A percentile compares a stretch with the other conserved stretches of the same genome.
These are phyloP conservation scores for Scutellaria baicalensis DNA, from an alignment of 257 asterid species.

Conservation along the genomic window DNA sequence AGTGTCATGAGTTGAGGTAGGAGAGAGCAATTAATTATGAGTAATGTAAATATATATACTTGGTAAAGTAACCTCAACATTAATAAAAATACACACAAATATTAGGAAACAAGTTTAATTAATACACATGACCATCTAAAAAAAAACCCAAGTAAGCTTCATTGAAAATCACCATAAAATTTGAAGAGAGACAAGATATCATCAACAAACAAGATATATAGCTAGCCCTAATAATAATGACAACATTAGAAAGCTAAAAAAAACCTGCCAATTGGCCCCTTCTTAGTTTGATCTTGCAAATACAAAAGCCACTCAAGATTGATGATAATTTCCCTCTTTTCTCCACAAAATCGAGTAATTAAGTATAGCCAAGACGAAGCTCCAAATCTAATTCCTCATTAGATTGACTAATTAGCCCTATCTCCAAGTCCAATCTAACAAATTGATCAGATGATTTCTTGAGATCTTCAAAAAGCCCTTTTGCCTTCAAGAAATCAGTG, in stretches of 20 bases:
- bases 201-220: no score
- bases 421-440: slow-evolving; percentile 67
- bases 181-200: background rate
- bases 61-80: no score
- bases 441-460: slow-evolving; percentile 18
- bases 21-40: no score
- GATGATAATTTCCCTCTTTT: no score
- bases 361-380: slow-evolving; percentile 73
- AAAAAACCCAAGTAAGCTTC: background rate
- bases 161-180: background rate
- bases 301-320: background rate
- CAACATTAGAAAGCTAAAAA: background rate
- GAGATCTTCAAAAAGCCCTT: slow-evolving; percentile 11
- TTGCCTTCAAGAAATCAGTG: slow-evolving; percentile 18
- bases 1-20: no score
- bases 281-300: background rate
- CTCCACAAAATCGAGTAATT: no score
- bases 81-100: background rate
- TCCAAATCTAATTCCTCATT: slow-evolving; percentile 82
- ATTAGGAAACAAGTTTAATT: background rate
- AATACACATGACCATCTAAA: no score
- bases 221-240: background rate
- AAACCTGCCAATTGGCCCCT: background rate
- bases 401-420: slow-evolving; percentile 41
- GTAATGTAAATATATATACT: no score